A percentile compares a stretch with the other conserved stretches of the same genome.
Evolutionary conservation across 2,329 filamentous ascomycete genomes (phyloP).

Genomic region (Xylariomycetidae sp.): DNA sequence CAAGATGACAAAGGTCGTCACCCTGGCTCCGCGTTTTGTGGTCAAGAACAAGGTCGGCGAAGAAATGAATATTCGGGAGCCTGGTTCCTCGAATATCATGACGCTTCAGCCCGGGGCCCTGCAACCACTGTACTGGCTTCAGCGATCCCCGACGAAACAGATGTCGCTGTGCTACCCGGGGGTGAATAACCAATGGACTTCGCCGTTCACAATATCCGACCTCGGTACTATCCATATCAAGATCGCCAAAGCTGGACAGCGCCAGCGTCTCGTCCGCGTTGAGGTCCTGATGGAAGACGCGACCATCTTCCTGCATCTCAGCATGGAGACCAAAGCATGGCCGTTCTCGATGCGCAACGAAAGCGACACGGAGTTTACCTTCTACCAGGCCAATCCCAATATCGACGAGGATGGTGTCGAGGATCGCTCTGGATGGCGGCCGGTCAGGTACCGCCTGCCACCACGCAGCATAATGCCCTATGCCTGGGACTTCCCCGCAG

Average conservation of each 20-base stretch:
- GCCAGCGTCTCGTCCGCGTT: constrained; percentile 79
- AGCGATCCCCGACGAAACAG: constrained; percentile 77
- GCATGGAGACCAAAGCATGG: constrained; percentile 90
- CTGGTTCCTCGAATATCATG: constrained; percentile 81
- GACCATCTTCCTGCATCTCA: constrained; percentile 88
- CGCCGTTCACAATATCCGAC: constrained; percentile 95
- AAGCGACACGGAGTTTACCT: constrained; percentile 92
- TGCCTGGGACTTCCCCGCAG: constrained; percentile 97
- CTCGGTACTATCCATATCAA: constrained; percentile 91
- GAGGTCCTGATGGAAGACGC: constrained; percentile 90
- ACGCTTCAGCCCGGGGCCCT: constrained; percentile 72
- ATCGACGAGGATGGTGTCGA: constrained; percentile 83
- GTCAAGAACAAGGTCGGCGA: constrained; percentile 89
- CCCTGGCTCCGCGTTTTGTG: constrained; percentile 85
- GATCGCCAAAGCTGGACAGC: constrained; percentile 81
- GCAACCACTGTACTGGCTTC: constrained; percentile 83
- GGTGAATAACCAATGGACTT: constrained; percentile 95
- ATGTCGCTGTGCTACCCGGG: constrained; percentile 89
- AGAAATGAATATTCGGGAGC: constrained; percentile 83
- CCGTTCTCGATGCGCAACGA: constrained; percentile 98
- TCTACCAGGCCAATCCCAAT: constrained; percentile 91
- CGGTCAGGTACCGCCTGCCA: constrained; percentile 85
- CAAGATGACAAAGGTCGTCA: constrained; percentile 93
- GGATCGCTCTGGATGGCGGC: constrained; percentile 83
- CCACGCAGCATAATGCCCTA: constrained; percentile 98